A percentile compares a stretch with the other conserved stretches of the same genome.
Conservation (phyloP, 768 basidiomycete genomes). For the Rhodotorula diobovata region DNA sequence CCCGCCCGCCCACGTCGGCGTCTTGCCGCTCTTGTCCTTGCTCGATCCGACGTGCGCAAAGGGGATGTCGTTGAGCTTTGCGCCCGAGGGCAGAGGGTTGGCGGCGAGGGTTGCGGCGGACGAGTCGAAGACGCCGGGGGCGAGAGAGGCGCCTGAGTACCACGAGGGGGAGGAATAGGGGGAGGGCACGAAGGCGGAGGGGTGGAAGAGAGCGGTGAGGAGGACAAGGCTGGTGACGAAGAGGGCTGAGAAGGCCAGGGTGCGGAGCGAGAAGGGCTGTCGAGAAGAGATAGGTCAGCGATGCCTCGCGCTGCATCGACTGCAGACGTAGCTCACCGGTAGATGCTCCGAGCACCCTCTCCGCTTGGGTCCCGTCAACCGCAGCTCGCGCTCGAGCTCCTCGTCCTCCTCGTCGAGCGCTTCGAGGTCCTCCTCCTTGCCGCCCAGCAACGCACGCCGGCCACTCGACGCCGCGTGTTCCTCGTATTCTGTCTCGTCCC, state of each 20-base stretch:
- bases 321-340: background rate
- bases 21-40: background rate
- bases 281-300: background rate
- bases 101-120: background rate
- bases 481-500: background rate
- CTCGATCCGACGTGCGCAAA: slow-evolving; percentile 27
- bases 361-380: background rate
- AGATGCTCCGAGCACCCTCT: background rate
- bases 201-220: slow-evolving; percentile 30
- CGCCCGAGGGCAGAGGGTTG: slow-evolving; percentile 19
- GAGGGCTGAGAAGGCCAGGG: slow-evolving; percentile 14
- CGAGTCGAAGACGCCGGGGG: slow-evolving; percentile 7
- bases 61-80: slow-evolving; percentile 29
- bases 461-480: background rate
- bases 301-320: too few relatives aligned
- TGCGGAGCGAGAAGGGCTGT: slow-evolving; percentile 7
- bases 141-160: slow-evolving; percentile 17
- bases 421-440: background rate
- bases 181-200: background rate
- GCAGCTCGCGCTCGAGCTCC: background rate
- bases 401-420: background rate
- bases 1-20: slow-evolving; percentile 31
- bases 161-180: background rate
- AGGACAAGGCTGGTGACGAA: slow-evolving; percentile 11
- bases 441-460: background rate